These are phyloP conservation scores for Pontederia crassipes DNA, from an alignment of 176 grass and related monocot genomes.

Conservation along the genomic window DNA sequence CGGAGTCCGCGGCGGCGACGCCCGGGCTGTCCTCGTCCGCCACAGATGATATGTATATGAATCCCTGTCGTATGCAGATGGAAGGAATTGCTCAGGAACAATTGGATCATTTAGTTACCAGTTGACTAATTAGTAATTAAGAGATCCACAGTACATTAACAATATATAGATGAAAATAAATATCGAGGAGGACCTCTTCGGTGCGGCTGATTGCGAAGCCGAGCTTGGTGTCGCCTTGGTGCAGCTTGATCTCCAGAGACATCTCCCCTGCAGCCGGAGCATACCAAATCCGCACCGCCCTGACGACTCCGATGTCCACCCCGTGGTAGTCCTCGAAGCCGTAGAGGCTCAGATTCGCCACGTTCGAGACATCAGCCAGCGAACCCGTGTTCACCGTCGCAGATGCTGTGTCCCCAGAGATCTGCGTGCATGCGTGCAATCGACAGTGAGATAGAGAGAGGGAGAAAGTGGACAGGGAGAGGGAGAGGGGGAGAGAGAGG, in stretches of 20 bases:
- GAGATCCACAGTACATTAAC: neutral
- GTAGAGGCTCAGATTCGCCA: slow-evolving; percentile 72
- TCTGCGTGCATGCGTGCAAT: slow-evolving; percentile 15
- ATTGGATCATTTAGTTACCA: neutral
- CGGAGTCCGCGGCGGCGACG: slow-evolving; percentile 52
- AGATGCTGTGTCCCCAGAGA: slow-evolving; percentile 68
- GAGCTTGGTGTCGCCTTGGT: slow-evolving; percentile 56
- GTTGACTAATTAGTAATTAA: neutral
- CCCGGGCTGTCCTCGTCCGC: slow-evolving; percentile 53
- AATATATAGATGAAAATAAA: neutral
- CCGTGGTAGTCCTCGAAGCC: slow-evolving; percentile 99
- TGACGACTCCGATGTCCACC: slow-evolving; percentile 74
- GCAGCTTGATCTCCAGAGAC: slow-evolving; percentile 54
- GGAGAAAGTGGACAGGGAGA: too few species aligned
- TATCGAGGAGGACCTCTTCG: slow-evolving; percentile 38
- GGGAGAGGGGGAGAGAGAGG: too few species aligned
- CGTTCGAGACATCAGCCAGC: slow-evolving; percentile 61
- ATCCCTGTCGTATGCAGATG: slow-evolving; percentile 27
- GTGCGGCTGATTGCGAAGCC: slow-evolving; percentile 91
- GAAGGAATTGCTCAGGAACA: neutral
- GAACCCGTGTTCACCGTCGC: slow-evolving; percentile 72
- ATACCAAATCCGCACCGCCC: slow-evolving; percentile 78
- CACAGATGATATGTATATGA: slow-evolving; percentile 85
- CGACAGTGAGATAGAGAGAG: too few species aligned
- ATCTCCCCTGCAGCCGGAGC: slow-evolving; percentile 42